Evolutionary conservation across 148 eudicot species (phyloP), one percentile per base, ranked within the genome.

Genomic region (Silene latifolia): DNA sequence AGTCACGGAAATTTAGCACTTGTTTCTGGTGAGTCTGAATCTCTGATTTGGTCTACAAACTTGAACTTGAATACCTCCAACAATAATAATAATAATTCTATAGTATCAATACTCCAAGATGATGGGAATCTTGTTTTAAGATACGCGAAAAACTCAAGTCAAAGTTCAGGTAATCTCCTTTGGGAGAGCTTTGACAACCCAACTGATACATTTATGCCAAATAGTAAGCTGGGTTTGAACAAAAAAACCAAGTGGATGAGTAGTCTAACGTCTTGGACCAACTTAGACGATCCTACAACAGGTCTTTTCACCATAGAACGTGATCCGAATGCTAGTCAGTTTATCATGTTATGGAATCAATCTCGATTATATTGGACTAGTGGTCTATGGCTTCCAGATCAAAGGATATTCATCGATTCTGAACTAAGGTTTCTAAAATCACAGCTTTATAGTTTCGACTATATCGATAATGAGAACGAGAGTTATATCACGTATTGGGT

Each of bases 111-210:
- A 47, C 85, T 88, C 47, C 35, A 32, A 35, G 85, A 88, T 67
- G 58, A 73, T 70, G 91, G 91, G 7, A 88, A 88, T 61, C 82
- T 88, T 61, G 85, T 88, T 71, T 64, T 88, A 68, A 80, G 78
- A 72, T 81, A 81, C 61, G 75, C 66, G 67, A 35, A 39, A 17
- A 66, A n/a, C 17, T 72, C 83, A 14, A 70, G 14, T 44, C 69
- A 73, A 6, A 84, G 63, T 63, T 79, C 83, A 14, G 62, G n/a
- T 54, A 19, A 54, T 6, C 71, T 58, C 35, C 39, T 83, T 24
- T 86, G 89, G 89, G 77, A 86, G 24, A 86, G 89, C 56, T 84
- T 86, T 20, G 84, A 86, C 73, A 14, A 82, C 53, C 83, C 86
- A 21, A 39, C 72, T 17, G 53, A 80, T 42, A 83, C 89, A 18